Conservation (phyloP, 1,139 yeast species). For the Saccharomycopsis hybrid region DNA sequence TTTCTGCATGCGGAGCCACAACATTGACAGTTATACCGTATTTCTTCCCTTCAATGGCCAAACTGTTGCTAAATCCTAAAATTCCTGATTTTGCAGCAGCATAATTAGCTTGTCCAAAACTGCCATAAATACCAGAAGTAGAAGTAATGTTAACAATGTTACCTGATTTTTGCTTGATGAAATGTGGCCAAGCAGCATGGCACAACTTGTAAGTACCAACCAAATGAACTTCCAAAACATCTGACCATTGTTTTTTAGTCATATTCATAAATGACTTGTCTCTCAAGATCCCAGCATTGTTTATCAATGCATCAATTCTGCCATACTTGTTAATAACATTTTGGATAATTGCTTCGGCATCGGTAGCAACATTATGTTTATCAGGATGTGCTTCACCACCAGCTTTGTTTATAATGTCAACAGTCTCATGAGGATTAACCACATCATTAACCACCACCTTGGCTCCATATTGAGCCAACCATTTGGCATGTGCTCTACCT, state of each 20-base stretch:
- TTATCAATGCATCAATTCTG: slow-evolving; percentile 68
- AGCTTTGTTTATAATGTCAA: slow-evolving; percentile 65
- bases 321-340: slow-evolving; percentile 78
- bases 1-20: slow-evolving; percentile 96
- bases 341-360: slow-evolving; percentile 70
- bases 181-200: slow-evolving; percentile 90
- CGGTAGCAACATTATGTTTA: slow-evolving; percentile 71
- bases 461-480: slow-evolving; percentile 88
- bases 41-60: slow-evolving; percentile 87
- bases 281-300: slow-evolving; percentile 92
- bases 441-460: slow-evolving; percentile 93
- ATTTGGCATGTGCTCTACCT: slow-evolving; percentile 83
- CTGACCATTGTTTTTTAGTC: slow-evolving; percentile 79
- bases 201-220: slow-evolving; percentile 76
- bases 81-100: slow-evolving; percentile 91
- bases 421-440: slow-evolving; percentile 67
- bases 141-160: slow-evolving; percentile 84
- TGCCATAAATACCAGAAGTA: slow-evolving; percentile 95
- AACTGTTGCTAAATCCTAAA: slow-evolving; percentile 74
- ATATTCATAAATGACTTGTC: slow-evolving; percentile 85
- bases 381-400: slow-evolving; percentile 86
- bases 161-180: slow-evolving; percentile 72
- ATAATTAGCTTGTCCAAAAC: slow-evolving; percentile 96
- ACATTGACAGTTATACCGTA: slow-evolving; percentile 69
- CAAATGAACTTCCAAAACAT: slow-evolving; percentile 77